Percentiles rank a stretch among this genome's conserved stretches.
phyloP scores from a whole-genome alignment of 2,329 filamentous ascomycete genomes.

The Diaporthe humulicola region DNA sequence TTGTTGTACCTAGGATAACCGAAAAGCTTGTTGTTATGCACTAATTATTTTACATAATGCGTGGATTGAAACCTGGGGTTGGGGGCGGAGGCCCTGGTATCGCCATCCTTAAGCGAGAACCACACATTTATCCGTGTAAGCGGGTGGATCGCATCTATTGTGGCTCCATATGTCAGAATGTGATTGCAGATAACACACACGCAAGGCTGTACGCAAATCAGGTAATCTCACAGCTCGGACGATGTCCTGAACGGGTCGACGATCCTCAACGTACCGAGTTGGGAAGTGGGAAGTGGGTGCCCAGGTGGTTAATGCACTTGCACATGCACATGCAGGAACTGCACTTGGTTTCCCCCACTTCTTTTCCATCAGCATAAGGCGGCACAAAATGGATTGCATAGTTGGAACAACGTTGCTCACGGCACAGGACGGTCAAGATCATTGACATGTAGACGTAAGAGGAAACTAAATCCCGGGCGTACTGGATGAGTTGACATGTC shows the following conservation, averaged over 20 bases:
- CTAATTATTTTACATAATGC: conserved; percentile 25
- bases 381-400: no score
- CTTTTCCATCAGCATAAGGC: background rate
- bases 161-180: background rate
- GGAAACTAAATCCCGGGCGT: background rate
- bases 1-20: conserved; percentile 21
- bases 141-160: background rate
- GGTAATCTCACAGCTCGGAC: no score
- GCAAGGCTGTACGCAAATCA: no score
- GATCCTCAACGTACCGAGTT: background rate
- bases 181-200: background rate
- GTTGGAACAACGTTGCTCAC: background rate
- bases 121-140: background rate
- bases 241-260: background rate
- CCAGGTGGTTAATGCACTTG: background rate
- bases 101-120: background rate
- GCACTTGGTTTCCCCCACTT: background rate
- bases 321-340: background rate
- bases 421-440: no score
- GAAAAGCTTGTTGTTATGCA: conserved; percentile 11
- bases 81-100: background rate
- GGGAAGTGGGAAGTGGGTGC: no score
- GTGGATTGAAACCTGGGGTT: background rate
- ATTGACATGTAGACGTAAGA: background rate
- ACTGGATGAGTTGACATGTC: background rate